Evolutionary conservation across 495 filamentous ascomycete species (phyloP).

Genomic region (Talaromyces proteolyticus): DNA sequence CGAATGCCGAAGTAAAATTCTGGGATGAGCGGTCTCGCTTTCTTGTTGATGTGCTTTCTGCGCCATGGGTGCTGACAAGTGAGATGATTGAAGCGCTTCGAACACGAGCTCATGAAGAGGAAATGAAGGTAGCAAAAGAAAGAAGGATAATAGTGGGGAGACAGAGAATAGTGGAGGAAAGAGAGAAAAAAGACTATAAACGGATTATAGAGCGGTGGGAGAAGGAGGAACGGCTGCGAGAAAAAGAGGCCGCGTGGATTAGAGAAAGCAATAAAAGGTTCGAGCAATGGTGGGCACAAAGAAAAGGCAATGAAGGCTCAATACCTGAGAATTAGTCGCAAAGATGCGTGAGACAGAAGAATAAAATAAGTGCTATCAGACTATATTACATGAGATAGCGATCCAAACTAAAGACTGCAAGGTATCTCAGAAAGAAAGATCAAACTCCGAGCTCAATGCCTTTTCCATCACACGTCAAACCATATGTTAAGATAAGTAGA

Average conservation of each 20-base stretch:
- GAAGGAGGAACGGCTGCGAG: constrained; percentile 31
- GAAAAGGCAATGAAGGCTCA: background rate
- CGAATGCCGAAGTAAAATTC: constrained; percentile 73
- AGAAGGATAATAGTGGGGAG: constrained; percentile 31
- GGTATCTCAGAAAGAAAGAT: background rate
- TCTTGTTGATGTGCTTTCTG: constrained; percentile 53
- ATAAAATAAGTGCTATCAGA: no score
- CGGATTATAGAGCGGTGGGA: constrained; percentile 32
- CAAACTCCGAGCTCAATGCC: background rate
- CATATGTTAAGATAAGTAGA: background rate
- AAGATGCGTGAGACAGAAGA: constrained; percentile 1
- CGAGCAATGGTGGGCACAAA: constrained; percentile 2
- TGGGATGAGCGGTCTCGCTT: constrained; percentile 64
- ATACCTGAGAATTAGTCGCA: background rate
- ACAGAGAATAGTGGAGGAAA: constrained; percentile 25
- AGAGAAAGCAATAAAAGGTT: constrained; percentile 11
- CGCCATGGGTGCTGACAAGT: constrained; percentile 60
- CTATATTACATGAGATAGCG: no score
- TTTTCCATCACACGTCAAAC: constrained; percentile 2
- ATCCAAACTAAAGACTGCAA: constrained; percentile 4
- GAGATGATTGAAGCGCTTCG: constrained; percentile 49
- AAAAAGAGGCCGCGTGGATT: constrained; percentile 24
- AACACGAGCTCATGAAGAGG: constrained; percentile 40
- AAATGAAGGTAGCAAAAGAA: constrained; percentile 29
- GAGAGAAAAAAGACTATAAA: constrained; percentile 28